A percentile compares a stretch with the other conserved stretches of the same genome.
These are phyloP conservation scores for Salicornia ramosissima DNA, from an alignment of 148 eudicot species.

Conservation along the genomic window DNA sequence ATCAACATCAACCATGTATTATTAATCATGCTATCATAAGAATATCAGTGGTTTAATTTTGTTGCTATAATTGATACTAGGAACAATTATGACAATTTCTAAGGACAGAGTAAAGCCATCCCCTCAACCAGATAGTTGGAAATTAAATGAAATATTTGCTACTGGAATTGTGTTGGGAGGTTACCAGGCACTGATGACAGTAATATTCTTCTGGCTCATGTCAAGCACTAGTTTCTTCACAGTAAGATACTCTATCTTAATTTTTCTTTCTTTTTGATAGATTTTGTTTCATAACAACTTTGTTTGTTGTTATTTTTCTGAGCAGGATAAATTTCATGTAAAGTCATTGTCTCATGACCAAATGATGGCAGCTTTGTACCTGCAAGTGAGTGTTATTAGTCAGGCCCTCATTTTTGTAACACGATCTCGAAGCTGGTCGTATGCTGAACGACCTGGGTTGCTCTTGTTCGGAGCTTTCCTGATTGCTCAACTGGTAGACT, in stretches of 20 bases:
- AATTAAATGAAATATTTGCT: conserved; percentile 60
- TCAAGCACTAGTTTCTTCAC: conserved; percentile 44
- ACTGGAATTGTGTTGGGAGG: conserved; percentile 71
- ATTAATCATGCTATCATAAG: not conserved
- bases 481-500: conserved; percentile 53
- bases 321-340: conserved; percentile 39
- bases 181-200: conserved; percentile 64
- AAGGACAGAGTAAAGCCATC: conserved; percentile 75
- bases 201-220: conserved; percentile 60
- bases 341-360: conserved; percentile 25
- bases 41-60: not conserved
- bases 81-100: conserved; percentile 76
- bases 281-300: conserved; percentile 9
- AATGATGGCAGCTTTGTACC: conserved; percentile 57
- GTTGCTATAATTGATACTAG: conserved; percentile 21
- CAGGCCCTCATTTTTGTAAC: conserved; percentile 73
- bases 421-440: conserved; percentile 67
- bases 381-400: conserved; percentile 68
- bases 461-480: conserved; percentile 47
- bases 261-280: not conserved
- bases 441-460: conserved; percentile 53
- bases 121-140: conserved; percentile 74
- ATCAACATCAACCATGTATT: not conserved
- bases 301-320: not conserved
- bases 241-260: conserved; percentile 22